Percentiles rank a stretch among this genome's conserved stretches.
phyloP scores from a whole-genome alignment of 805 yeast genomes.

The Starmerella tilneyi region DNA sequence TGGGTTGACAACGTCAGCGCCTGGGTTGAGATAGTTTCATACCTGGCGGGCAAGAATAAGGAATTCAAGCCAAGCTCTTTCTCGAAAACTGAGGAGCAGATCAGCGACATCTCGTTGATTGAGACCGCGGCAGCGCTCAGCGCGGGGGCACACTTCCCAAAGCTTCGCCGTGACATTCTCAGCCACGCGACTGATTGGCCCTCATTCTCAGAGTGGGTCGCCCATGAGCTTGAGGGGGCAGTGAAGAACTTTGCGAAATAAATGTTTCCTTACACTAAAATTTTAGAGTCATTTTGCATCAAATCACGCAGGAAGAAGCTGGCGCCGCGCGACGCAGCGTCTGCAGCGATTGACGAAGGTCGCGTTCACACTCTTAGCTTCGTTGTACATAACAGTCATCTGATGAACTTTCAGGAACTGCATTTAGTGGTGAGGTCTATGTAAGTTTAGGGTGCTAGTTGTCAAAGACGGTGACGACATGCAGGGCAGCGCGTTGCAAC shows the following conservation, averaged over 20 bases:
- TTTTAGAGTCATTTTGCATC: too few relatives aligned
- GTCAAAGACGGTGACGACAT: too few relatives aligned
- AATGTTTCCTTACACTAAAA: not conserved
- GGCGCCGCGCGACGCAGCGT: too few relatives aligned
- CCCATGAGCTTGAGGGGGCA: not conserved
- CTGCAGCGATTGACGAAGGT: too few relatives aligned
- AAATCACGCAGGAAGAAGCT: too few relatives aligned
- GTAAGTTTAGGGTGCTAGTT: too few relatives aligned
- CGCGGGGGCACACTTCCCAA: slow-evolving; percentile 5
- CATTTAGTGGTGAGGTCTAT: too few relatives aligned
- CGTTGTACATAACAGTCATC: too few relatives aligned
- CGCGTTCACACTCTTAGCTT: too few relatives aligned
- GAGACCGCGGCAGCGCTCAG: slow-evolving; percentile 1
- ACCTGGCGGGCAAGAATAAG: not conserved
- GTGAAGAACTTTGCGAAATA: not conserved
- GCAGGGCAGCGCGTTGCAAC: too few relatives aligned
- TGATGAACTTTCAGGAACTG: too few relatives aligned
- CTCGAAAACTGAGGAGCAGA: not conserved
- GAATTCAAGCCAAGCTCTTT: not conserved
- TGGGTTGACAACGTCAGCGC: slow-evolving; percentile 2
- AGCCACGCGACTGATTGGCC: not conserved
- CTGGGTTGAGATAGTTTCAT: not conserved
- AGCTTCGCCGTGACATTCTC: not conserved
- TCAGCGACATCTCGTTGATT: not conserved
- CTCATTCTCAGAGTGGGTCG: not conserved